Evolutionary conservation across 1,139 yeast genomes (phyloP).

Genomic region (Casaregolazyma lundiana): DNA sequence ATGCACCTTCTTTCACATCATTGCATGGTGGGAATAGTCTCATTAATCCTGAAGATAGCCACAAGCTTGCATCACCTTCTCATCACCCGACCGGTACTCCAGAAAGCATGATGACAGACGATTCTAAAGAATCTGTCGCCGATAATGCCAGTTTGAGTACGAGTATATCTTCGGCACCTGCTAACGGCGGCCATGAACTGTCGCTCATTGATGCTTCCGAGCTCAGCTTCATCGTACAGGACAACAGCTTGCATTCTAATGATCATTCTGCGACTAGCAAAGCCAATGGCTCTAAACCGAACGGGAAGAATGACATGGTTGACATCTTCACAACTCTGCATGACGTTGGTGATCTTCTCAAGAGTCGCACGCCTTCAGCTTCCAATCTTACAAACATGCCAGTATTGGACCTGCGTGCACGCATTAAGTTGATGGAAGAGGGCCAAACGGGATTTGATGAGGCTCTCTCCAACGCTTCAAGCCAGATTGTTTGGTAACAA

Average conservation of each 20-base stretch:
- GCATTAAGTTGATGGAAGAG: slow-evolving; percentile 30
- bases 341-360: slow-evolving; percentile 9
- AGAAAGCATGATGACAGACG: slow-evolving; percentile 9
- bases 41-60: neutral
- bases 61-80: neutral
- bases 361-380: slow-evolving; percentile 11
- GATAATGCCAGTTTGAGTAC: neutral
- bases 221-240: slow-evolving; percentile 21
- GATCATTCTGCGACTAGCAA: neutral
- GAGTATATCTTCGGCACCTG: slow-evolving; percentile 5
- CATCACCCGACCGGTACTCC: slow-evolving; percentile 8
- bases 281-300: neutral
- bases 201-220: slow-evolving; percentile 20
- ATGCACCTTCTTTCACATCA: neutral
- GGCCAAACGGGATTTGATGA: slow-evolving; percentile 15
- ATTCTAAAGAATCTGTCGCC: slow-evolving; percentile 1
- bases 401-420: slow-evolving; percentile 24
- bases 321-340: slow-evolving; percentile 10
- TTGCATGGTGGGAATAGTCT: neutral
- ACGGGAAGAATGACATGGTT: slow-evolving; percentile 5
- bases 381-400: slow-evolving; percentile 13
- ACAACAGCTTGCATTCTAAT: slow-evolving; percentile 13
- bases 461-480: neutral
- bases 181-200: slow-evolving; percentile 5
- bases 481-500: slow-evolving; percentile 9